These are phyloP conservation scores for Aschersonia sp. DNA, from an alignment of 2,329 filamentous ascomycete genomes.

Conservation along the genomic window DNA sequence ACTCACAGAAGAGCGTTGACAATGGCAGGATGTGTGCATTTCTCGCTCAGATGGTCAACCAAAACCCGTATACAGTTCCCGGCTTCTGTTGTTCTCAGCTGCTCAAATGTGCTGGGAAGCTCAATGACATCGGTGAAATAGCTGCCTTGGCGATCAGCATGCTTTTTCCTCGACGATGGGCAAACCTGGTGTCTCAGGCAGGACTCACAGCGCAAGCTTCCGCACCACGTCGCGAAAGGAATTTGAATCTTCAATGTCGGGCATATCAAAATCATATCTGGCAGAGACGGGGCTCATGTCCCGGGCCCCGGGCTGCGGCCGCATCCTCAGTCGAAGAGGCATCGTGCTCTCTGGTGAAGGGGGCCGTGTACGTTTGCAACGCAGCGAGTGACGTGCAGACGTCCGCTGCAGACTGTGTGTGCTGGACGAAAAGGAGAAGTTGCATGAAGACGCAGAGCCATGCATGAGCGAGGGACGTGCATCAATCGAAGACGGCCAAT, in stretches of 20 bases:
- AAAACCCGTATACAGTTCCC: conserved; percentile 42
- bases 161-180: neutral
- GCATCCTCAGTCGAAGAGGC: conserved; percentile 22
- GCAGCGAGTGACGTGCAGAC: too few species aligned
- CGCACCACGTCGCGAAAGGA: conserved; percentile 49
- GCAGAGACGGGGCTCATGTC: conserved; percentile 20
- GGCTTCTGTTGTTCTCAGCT: conserved; percentile 51
- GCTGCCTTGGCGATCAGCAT: conserved; percentile 18
- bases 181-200: neutral
- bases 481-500: too few species aligned
- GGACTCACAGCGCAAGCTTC: conserved; percentile 46
- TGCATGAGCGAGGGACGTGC: too few species aligned
- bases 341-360: conserved; percentile 8
- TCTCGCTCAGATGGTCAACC: conserved; percentile 47
- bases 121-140: conserved; percentile 49
- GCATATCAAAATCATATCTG: conserved; percentile 26
- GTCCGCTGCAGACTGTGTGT: too few species aligned
- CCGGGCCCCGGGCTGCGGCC: conserved; percentile 14
- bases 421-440: too few species aligned
- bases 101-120: conserved; percentile 57
- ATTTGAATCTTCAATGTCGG: conserved; percentile 42
- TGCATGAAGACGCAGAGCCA: too few species aligned
- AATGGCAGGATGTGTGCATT: conserved; percentile 52
- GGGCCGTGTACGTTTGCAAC: too few species aligned
- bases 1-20: conserved; percentile 61